Percentiles rank a stretch among this genome's conserved stretches.
These are phyloP conservation scores for Ascochyta pisi DNA, from an alignment of 2,329 filamentous ascomycete genomes.

Conservation along the genomic window DNA sequence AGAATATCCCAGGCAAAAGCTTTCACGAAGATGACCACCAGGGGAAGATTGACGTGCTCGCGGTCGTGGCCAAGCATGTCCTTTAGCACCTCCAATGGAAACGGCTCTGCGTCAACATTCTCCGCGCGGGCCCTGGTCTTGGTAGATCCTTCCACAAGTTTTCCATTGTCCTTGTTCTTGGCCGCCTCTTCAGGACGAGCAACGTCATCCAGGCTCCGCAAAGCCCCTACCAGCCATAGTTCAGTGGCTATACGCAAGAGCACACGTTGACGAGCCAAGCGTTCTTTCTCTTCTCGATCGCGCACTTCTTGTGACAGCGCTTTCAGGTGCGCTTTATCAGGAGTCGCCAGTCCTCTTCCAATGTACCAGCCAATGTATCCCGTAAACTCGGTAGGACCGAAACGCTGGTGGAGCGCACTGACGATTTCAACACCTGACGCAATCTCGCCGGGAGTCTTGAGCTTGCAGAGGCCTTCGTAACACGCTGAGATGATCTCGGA, in stretches of 20 bases:
- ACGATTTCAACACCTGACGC: conserved; percentile 91
- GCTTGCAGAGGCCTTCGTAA: conserved; percentile 89
- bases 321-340: conserved; percentile 85
- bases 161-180: conserved; percentile 64
- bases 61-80: conserved; percentile 93
- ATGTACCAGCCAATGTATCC: conserved; percentile 91
- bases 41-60: conserved; percentile 87
- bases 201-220: conserved; percentile 79
- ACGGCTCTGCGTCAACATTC: conserved; percentile 80
- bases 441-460: conserved; percentile 91
- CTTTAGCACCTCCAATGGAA: conserved; percentile 96
- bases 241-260: conserved; percentile 91
- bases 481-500: conserved; percentile 96
- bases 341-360: conserved; percentile 87
- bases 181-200: conserved; percentile 69
- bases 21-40: conserved; percentile 95
- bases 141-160: conserved; percentile 61
- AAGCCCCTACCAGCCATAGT: conserved; percentile 88
- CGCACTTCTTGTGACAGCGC: conserved; percentile 78
- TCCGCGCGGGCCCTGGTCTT: conserved; percentile 69
- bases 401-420: conserved; percentile 93
- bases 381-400: conserved; percentile 89
- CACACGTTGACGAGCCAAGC: conserved; percentile 82
- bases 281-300: conserved; percentile 95
- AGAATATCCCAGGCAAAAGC: conserved; percentile 95